Evolutionary conservation across 148 eudicot genomes (phyloP).

Genomic region (Spergularia marina): DNA sequence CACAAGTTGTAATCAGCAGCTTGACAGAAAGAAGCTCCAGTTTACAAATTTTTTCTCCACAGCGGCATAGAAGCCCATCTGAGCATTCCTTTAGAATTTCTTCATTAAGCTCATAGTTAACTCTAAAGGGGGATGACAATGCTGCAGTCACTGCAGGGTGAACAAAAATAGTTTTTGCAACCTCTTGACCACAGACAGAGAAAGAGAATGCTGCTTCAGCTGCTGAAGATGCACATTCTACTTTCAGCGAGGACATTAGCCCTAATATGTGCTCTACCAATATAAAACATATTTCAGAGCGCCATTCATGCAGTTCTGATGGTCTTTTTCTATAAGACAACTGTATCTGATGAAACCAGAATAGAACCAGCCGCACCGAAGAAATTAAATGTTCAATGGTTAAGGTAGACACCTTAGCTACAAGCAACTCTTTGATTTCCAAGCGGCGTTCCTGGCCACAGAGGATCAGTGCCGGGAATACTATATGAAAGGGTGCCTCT

Average conservation of each 20-base stretch:
- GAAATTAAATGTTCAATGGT: conserved; percentile 45
- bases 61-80: conserved; percentile 33
- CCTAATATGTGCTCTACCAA: conserved; percentile 48
- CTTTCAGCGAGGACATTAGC: conserved; percentile 29
- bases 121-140: conserved; percentile 43
- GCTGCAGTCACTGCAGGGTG: conserved; percentile 64
- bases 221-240: conserved; percentile 29
- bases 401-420: conserved; percentile 48
- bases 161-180: conserved; percentile 51
- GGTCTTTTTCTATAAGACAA: conserved; percentile 42
- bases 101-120: conserved; percentile 33
- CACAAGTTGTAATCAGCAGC: conserved; percentile 49
- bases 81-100: conserved; percentile 36
- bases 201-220: conserved; percentile 16
- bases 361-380: conserved; percentile 58
- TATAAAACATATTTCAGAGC: conserved; percentile 45
- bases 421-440: conserved; percentile 49
- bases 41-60: conserved; percentile 43
- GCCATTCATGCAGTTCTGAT: conserved; percentile 38
- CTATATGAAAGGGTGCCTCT: conserved; percentile 61
- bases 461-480: conserved; percentile 54
- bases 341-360: conserved; percentile 61
- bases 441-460: conserved; percentile 33
- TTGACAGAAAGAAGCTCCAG: conserved; percentile 45
- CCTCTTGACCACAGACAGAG: conserved; percentile 36